These are phyloP conservation scores for Mycena chlorophos DNA, from an alignment of 768 basidiomycete species.

Conservation along the genomic window DNA sequence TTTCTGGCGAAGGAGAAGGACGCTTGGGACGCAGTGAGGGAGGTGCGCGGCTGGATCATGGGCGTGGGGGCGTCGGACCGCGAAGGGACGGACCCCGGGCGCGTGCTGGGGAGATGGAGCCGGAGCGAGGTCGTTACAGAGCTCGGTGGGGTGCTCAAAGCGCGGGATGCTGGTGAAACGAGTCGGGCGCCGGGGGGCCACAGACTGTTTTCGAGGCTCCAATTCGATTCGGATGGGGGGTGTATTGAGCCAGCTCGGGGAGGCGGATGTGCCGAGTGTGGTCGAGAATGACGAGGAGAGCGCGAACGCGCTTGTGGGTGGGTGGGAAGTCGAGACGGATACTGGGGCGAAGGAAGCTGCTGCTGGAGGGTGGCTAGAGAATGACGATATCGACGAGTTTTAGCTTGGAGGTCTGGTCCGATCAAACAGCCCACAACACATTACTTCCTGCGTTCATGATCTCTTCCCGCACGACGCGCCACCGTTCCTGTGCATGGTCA, in stretches of 20 bases:
- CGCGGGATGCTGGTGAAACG: constrained; percentile 35
- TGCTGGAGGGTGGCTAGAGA: constrained; percentile 34
- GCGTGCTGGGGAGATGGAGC: constrained; percentile 42
- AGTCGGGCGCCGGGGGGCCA: constrained; percentile 37
- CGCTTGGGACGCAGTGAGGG: constrained; percentile 59
- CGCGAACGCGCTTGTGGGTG: constrained; percentile 21
- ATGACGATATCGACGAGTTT: constrained; percentile 30
- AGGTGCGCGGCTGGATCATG: constrained; percentile 60
- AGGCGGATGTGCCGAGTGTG: constrained; percentile 32
- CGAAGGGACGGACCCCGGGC: no score
- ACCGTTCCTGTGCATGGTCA: no score
- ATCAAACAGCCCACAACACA: no score
- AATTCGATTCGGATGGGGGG: constrained; percentile 42
- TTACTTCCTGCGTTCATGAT: no score
- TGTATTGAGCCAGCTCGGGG: constrained; percentile 33
- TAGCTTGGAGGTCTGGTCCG: no score
- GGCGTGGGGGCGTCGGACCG: constrained; percentile 24
- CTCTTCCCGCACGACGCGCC: no score
- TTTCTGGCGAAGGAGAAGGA: constrained; percentile 54
- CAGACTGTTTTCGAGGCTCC: constrained; percentile 51
- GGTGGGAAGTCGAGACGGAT: constrained; percentile 29
- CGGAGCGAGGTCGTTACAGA: constrained; percentile 53
- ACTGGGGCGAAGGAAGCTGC: no score
- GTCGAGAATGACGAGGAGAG: constrained; percentile 11
- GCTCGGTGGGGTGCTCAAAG: constrained; percentile 59